Conservation (phyloP, 2,329 filamentous ascomycete genomes). For the Gnomoniopsis smithogilvyi region DNA sequence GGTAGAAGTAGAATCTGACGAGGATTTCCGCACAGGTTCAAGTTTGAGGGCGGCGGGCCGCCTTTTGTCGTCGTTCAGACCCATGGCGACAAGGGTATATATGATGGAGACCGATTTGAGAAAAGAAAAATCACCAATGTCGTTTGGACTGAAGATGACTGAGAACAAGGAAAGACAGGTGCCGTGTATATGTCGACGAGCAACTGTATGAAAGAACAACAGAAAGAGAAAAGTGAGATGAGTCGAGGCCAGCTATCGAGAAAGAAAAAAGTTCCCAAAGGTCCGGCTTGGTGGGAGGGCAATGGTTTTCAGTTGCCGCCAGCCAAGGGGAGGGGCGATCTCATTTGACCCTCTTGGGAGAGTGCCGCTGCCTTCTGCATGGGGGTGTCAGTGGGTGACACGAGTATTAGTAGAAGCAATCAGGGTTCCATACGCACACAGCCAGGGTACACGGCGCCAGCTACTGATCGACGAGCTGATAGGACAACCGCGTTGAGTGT, state of each 20-base stretch:
- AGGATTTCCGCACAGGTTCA: constrained; percentile 44
- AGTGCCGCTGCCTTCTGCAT: constrained; percentile 29
- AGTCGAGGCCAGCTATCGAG: constrained; percentile 56
- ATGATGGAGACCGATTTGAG: constrained; percentile 21
- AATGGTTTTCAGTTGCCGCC: constrained; percentile 52
- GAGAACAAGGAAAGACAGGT: constrained; percentile 20
- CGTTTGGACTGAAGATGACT: background rate
- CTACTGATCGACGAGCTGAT: constrained; percentile 36
- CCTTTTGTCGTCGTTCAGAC: constrained; percentile 47
- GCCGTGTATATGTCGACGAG: constrained; percentile 25
- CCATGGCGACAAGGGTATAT: constrained; percentile 30
- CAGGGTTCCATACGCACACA: constrained; percentile 35
- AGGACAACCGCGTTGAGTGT: constrained; percentile 32
- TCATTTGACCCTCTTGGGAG: constrained; percentile 28
- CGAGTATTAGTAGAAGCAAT: constrained; percentile 28
- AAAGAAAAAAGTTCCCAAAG: constrained; percentile 34
- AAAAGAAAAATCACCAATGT: constrained; percentile 15
- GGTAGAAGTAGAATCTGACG: constrained; percentile 50
- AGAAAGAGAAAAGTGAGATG: constrained; percentile 33
- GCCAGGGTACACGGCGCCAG: constrained; percentile 34
- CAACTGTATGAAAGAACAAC: constrained; percentile 26
- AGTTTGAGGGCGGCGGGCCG: constrained; percentile 55
- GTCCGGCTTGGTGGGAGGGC: constrained; percentile 35
- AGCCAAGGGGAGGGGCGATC: constrained; percentile 27
- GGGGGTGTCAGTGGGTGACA: constrained; percentile 35